A percentile compares a stretch with the other conserved stretches of the same genome.
Evolutionary conservation across 345 rosid genomes (phyloP).

Genomic region (Zanthoxylum bungeanum): DNA sequence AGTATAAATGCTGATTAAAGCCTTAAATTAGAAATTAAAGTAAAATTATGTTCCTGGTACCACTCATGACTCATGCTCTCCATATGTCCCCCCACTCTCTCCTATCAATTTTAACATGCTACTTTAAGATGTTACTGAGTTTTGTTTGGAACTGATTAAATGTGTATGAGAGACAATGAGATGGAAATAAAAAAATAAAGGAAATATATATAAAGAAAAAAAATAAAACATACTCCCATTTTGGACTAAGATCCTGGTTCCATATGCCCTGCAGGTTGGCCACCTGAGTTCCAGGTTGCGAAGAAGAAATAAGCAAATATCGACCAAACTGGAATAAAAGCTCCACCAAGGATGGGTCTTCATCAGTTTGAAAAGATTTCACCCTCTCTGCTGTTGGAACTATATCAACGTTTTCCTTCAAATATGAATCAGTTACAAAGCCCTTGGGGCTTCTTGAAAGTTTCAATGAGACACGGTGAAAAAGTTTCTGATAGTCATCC

Average conservation of each 20-base stretch:
- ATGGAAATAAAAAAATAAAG: neutral
- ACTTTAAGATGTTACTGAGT: neutral
- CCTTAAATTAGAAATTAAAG: neutral
- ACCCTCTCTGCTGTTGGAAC: slow-evolving; percentile 72
- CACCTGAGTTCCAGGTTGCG: slow-evolving; percentile 89
- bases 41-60: neutral
- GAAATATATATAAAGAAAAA: slow-evolving; percentile 1
- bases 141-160: neutral
- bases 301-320: slow-evolving; percentile 83
- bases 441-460: slow-evolving; percentile 48
- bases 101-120: neutral
- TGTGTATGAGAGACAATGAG: neutral
- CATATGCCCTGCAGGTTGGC: slow-evolving; percentile 95
- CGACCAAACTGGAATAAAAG: slow-evolving; percentile 83
- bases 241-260: slow-evolving; percentile 75
- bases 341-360: slow-evolving; percentile 86
- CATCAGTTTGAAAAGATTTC: slow-evolving; percentile 60
- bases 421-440: slow-evolving; percentile 12
- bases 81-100: neutral
- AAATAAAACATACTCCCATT: slow-evolving; percentile 74
- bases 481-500: slow-evolving; percentile 71
- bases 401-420: slow-evolving; percentile 15
- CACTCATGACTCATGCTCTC: neutral
- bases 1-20: neutral
- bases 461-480: slow-evolving; percentile 67